Evolutionary conservation across 2,329 filamentous ascomycete species (phyloP).

Genomic region (Calycina herbarum): DNA sequence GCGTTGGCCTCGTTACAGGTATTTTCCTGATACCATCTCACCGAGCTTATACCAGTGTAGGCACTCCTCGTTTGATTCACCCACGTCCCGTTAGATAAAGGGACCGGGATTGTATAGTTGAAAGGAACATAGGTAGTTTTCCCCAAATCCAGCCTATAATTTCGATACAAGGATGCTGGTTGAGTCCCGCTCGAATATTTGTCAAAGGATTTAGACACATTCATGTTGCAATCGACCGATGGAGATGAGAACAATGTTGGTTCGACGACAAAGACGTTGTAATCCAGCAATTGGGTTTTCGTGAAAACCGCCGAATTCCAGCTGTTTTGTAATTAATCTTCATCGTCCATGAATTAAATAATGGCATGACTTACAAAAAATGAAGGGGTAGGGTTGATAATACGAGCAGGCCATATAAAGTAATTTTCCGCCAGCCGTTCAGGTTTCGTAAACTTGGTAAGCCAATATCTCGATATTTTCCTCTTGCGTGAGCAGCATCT

Average conservation of each 20-base stretch:
- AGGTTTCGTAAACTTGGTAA: constrained; percentile 44
- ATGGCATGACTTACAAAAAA: constrained; percentile 28
- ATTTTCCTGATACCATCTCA: constrained; percentile 15
- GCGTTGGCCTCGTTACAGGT: constrained; percentile 12
- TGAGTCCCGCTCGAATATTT: not conserved
- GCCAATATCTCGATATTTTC: constrained; percentile 47
- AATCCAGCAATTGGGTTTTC: constrained; percentile 24
- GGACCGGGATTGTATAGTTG: not conserved
- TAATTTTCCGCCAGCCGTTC: constrained; percentile 23
- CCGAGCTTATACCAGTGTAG: no score
- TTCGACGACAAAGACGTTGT: constrained; percentile 25
- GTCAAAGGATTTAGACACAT: not conserved
- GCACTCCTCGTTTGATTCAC: no score
- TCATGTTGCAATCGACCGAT: constrained; percentile 18
- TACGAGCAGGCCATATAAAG: constrained; percentile 20
- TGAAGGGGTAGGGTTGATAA: constrained; percentile 29
- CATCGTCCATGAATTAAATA: not conserved
- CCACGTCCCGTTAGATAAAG: no score
- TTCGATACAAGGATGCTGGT: not conserved
- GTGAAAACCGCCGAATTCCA: constrained; percentile 30
- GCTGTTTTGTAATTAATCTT: not conserved
- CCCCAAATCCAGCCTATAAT: no score
- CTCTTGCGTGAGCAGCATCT: constrained; percentile 46
- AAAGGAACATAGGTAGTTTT: not conserved
- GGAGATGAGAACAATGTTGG: constrained; percentile 20